A percentile compares a stretch with the other conserved stretches of the same genome.
phyloP scores from a whole-genome alignment of 78 protist species.

The Guillardia theta region DNA sequence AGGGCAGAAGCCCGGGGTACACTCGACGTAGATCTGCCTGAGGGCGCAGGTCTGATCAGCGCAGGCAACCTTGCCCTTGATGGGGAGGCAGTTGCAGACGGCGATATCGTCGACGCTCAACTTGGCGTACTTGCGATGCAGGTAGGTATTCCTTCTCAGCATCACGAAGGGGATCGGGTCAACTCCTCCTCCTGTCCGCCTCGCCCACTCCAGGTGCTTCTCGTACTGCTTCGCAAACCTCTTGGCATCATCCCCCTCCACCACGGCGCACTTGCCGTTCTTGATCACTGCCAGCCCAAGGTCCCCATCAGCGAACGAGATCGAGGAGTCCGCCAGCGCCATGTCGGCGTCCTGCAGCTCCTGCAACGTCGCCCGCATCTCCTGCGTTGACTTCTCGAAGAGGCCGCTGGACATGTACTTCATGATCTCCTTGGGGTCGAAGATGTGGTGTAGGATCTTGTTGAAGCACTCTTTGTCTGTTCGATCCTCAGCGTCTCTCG shows the following conservation, averaged over 20 bases:
- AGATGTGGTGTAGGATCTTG: too few species aligned
- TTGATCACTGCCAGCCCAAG: too few species aligned
- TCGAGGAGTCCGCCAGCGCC: too few species aligned
- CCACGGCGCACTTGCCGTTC: too few species aligned
- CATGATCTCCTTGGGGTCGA: too few species aligned
- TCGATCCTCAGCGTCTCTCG: too few species aligned
- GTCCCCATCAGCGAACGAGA: too few species aligned
- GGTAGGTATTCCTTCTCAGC: background rate
- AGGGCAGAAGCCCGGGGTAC: background rate
- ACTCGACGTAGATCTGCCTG: background rate
- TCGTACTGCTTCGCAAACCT: background rate
- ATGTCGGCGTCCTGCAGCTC: too few species aligned
- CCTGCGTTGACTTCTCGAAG: too few species aligned
- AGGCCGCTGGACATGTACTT: too few species aligned
- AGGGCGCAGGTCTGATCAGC: background rate
- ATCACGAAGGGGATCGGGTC: background rate
- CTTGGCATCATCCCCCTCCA: background rate
- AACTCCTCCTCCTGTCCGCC: background rate
- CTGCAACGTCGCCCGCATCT: too few species aligned
- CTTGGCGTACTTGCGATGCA: conserved; percentile 24
- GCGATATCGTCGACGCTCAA: background rate
- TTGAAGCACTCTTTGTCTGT: too few species aligned
- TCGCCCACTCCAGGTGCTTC: background rate
- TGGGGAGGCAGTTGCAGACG: background rate
- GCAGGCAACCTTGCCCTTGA: background rate